Percentiles rank a stretch among this genome's conserved stretches.
These are phyloP conservation scores for Paecilomyces fulvus DNA, from an alignment of 2,329 filamentous ascomycete species.

Conservation along the genomic window DNA sequence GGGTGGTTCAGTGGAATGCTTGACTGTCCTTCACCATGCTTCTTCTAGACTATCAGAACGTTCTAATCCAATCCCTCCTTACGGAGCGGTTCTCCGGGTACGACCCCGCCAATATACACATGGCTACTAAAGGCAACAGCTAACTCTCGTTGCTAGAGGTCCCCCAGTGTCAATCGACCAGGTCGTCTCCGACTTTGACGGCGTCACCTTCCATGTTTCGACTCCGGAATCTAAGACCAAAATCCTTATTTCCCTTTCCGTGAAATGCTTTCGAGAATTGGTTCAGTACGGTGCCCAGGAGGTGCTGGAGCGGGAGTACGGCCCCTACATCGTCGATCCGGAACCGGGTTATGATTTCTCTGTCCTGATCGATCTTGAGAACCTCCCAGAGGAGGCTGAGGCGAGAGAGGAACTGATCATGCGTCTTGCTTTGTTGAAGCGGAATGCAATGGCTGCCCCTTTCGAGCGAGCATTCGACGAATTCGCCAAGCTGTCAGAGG, in stretches of 20 bases:
- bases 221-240: conserved; percentile 90
- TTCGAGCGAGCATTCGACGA: conserved; percentile 97
- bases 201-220: conserved; percentile 96
- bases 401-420: conserved; percentile 76
- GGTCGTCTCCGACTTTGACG: conserved; percentile 97
- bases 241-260: conserved; percentile 87
- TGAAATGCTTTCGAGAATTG: conserved; percentile 90
- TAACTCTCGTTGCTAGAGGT: conserved; percentile 50
- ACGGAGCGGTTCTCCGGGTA: conserved; percentile 91
- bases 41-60: conserved; percentile 98
- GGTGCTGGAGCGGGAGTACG: conserved; percentile 91
- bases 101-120: conserved; percentile 20
- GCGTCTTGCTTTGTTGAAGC: conserved; percentile 85
- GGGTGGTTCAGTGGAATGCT: conserved; percentile 7
- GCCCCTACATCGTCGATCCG: conserved; percentile 75
- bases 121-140: conserved; percentile 27
- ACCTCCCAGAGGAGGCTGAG: conserved; percentile 75
- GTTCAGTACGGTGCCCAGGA: conserved; percentile 86
- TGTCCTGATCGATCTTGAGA: conserved; percentile 78
- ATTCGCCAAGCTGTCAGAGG: conserved; percentile 75
- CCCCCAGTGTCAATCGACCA: conserved; percentile 88
- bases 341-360: conserved; percentile 97
- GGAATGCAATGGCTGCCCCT: conserved; percentile 96
- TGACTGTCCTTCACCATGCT: conserved; percentile 50
- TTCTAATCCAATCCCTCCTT: conserved; percentile 90